phyloP scores from a whole-genome alignment of 2,329 filamentous ascomycete species.

The Phialophora macrospora region DNA sequence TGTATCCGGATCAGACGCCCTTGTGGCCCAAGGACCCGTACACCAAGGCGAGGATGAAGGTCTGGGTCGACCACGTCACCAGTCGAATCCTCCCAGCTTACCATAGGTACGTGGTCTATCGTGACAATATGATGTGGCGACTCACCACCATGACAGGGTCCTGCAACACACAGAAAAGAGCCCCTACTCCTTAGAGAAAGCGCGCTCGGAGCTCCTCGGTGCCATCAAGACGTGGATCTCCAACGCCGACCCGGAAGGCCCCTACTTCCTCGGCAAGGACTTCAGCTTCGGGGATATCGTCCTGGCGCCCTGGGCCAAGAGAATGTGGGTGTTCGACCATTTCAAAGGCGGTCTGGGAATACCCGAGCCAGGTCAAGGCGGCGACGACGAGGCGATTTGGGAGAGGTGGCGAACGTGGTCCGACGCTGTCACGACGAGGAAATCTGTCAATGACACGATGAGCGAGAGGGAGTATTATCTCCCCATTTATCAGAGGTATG shows the following conservation, averaged over 20 bases:
- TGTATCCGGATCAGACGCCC: slow-evolving; percentile 59
- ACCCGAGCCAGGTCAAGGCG: slow-evolving; percentile 54
- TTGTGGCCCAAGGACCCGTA: slow-evolving; percentile 68
- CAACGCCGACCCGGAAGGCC: slow-evolving; percentile 66
- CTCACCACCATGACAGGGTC: slow-evolving; percentile 42
- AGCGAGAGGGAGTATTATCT: slow-evolving; percentile 71
- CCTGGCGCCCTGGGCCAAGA: slow-evolving; percentile 73
- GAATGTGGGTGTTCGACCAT: slow-evolving; percentile 75
- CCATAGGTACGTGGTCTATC: slow-evolving; percentile 54
- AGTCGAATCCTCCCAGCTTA: slow-evolving; percentile 70
- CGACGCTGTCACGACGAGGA: slow-evolving; percentile 61
- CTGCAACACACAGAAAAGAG: slow-evolving; percentile 53
- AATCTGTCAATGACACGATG: slow-evolving; percentile 69
- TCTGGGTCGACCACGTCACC: slow-evolving; percentile 76
- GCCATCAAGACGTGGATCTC: slow-evolving; percentile 64
- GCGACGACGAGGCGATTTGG: slow-evolving; percentile 65
- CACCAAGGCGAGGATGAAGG: slow-evolving; percentile 65
- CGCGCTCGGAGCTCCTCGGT: slow-evolving; percentile 62
- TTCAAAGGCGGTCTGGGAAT: slow-evolving; percentile 67
- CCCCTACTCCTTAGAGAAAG: slow-evolving; percentile 56
- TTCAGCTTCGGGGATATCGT: slow-evolving; percentile 71
- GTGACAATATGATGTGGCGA: background rate
- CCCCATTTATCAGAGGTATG: slow-evolving; percentile 70
- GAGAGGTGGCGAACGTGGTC: slow-evolving; percentile 68
- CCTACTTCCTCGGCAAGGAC: slow-evolving; percentile 69